A percentile compares a stretch with the other conserved stretches of the same genome.
Evolutionary conservation across 805 yeast genomes (phyloP).

Genomic region (Barnettozyma wickerhamii): DNA sequence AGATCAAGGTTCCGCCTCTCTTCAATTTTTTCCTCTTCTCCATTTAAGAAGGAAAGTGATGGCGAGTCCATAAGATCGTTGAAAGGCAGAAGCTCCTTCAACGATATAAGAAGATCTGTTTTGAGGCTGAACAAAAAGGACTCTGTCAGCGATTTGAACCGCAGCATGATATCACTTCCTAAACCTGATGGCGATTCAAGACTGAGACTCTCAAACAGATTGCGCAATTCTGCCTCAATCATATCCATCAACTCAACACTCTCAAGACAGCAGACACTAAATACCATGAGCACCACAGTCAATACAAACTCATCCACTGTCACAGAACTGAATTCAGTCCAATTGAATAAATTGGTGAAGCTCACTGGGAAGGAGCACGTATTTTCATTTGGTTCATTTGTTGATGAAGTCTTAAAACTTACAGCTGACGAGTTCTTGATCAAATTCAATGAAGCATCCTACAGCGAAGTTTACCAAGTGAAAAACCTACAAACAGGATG

Average conservation of each 20-base stretch:
- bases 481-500: constrained; percentile 21
- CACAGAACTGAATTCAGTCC: constrained; percentile 30
- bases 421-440: constrained; percentile 25
- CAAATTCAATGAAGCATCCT: constrained; percentile 45
- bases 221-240: constrained; percentile 47
- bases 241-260: constrained; percentile 33
- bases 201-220: constrained; percentile 48
- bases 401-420: constrained; percentile 29
- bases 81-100: constrained; percentile 22
- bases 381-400: constrained; percentile 27
- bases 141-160: constrained; percentile 21
- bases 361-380: constrained; percentile 32
- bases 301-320: constrained; percentile 9
- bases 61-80: constrained; percentile 23
- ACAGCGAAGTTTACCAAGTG: constrained; percentile 39
- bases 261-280: constrained; percentile 17
- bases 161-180: constrained; percentile 50
- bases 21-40: constrained; percentile 20
- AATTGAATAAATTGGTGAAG: constrained; percentile 30
- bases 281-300: constrained; percentile 8
- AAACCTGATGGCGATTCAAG: constrained; percentile 49
- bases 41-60: constrained; percentile 16
- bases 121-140: constrained; percentile 22
- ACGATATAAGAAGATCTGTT: constrained; percentile 28
- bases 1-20: constrained; percentile 26